Conservation (phyloP, 306 rosid species). For the Cercis canadensis region DNA sequence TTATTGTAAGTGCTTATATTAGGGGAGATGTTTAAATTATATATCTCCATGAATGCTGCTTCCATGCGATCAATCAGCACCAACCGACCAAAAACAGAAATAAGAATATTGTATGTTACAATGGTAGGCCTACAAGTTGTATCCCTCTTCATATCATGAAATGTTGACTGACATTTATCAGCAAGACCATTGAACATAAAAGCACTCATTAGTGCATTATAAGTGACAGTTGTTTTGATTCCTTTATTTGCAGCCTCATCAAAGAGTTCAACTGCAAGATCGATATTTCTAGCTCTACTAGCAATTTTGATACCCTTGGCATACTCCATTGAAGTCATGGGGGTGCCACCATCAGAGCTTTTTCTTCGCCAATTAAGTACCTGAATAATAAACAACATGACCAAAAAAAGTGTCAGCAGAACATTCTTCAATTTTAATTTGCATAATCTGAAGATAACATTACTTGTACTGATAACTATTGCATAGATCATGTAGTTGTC, state of each 20-base stretch:
- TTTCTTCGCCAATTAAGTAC: slow-evolving; percentile 75
- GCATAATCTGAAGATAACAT: background rate
- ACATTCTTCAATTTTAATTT: background rate
- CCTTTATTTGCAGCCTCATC: slow-evolving; percentile 59
- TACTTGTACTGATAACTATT: background rate
- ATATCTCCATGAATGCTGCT: slow-evolving; percentile 57
- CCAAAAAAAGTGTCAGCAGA: background rate
- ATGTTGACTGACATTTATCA: slow-evolving; percentile 60
- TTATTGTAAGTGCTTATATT: slow-evolving; percentile 65
- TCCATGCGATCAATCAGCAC: slow-evolving; percentile 79
- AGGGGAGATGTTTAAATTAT: slow-evolving; percentile 43
- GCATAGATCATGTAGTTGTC: no score
- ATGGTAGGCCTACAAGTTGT: slow-evolving; percentile 51
- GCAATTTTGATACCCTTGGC: slow-evolving; percentile 68
- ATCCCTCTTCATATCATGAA: slow-evolving; percentile 65
- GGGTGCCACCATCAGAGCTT: slow-evolving; percentile 27
- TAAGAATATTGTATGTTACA: slow-evolving; percentile 54
- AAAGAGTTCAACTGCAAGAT: slow-evolving; percentile 64
- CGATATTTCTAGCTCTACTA: slow-evolving; percentile 59
- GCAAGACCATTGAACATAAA: slow-evolving; percentile 68
- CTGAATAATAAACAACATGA: slow-evolving; percentile 41
- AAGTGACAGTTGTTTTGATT: slow-evolving; percentile 57
- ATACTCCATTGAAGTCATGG: slow-evolving; percentile 58
- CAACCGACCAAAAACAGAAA: slow-evolving; percentile 37
- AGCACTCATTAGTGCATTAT: slow-evolving; percentile 80